Evolutionary conservation across 129 eudicot genomes (phyloP), one percentile per base, ranked within the genome.

Genomic region (Centaurea solstitialis): DNA sequence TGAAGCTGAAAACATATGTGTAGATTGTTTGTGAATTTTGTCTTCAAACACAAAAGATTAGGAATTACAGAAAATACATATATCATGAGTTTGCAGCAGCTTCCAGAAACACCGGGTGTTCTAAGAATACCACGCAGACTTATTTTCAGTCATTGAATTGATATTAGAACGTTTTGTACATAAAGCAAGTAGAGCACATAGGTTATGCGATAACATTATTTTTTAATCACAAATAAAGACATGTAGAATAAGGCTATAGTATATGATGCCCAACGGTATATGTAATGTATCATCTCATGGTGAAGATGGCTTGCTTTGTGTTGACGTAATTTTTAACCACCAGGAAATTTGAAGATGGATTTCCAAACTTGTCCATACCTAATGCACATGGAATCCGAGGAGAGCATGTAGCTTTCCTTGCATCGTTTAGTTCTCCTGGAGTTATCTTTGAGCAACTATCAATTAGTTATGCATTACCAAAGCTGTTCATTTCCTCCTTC

Each of bases 311-410:
- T 57, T 57, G 23, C n/a, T 18, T 57, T 22, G 13, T 64, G 68
- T 21, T 21, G 30, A 22, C 28, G 20, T 62, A 21, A 62, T 62
- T 22, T 18, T 64, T 20, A 7, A 33, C 70, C 64, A 72, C 5
- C 78, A 95, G 99, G 92, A 95, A 88, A 76, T 95, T 95, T 77
- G 99, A 89, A 80, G 99, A 95, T 89, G 99, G 99, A 76, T 95
- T 93, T 88, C 99, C 99, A 40, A 91, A 95, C 81, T 90, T 95
- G 47, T 89, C 90, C 78, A 95, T 95, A 86, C 85, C 98, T 73
- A 95, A 95, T 80, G 99, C 99, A 24, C 99, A 95, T 79, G 98
- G 99, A 67, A 89, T 95, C 76, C 94, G 99, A 70, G 99, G 99
- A 38, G 97, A 95, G 81, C 97, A 95, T 82, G 99, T 93, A 65